A percentile compares a stretch with the other conserved stretches of the same genome.
These are phyloP conservation scores for Macrolepiota fuliginosa DNA, from an alignment of 768 basidiomycete genomes.

Conservation along the genomic window DNA sequence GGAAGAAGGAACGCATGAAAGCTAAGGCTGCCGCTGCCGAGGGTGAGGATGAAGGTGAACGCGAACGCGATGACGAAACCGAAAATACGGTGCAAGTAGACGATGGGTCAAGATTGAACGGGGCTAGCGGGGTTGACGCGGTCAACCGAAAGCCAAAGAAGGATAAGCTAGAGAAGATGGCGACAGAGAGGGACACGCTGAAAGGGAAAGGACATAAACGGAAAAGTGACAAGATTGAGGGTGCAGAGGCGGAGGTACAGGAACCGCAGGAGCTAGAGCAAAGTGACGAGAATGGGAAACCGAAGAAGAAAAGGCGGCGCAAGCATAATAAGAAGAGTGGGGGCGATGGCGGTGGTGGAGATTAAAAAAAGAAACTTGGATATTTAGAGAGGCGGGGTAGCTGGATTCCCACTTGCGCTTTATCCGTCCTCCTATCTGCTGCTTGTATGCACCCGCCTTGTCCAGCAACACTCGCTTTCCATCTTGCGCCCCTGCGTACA, in stretches of 20 bases:
- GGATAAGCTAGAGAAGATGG: constrained; percentile 29
- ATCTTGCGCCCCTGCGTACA: background rate
- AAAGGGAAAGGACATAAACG: constrained; percentile 24
- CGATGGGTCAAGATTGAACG: constrained; percentile 17
- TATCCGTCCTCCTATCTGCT: too few relatives aligned
- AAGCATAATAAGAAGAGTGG: constrained; percentile 22
- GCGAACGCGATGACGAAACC: constrained; percentile 10
- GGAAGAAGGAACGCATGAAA: constrained; percentile 33
- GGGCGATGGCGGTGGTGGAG: constrained; percentile 13
- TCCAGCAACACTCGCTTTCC: background rate
- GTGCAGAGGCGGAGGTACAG: constrained; percentile 31
- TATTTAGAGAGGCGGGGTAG: background rate
- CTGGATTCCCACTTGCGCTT: background rate
- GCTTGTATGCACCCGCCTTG: too few relatives aligned
- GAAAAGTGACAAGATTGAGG: constrained; percentile 18
- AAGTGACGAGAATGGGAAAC: constrained; percentile 4
- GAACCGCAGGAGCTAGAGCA: constrained; percentile 8
- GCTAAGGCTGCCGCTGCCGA: constrained; percentile 27
- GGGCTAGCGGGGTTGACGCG: constrained; percentile 13
- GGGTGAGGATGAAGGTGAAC: constrained; percentile 21
- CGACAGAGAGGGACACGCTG: constrained; percentile 15
- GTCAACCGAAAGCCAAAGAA: constrained; percentile 17
- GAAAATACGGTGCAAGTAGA: constrained; percentile 19
- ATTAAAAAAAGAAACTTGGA: background rate
- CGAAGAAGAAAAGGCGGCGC: constrained; percentile 17